Conservation (phyloP, 2,329 filamentous ascomycete species). For the Ambrosiella cleistominuta region DNA sequence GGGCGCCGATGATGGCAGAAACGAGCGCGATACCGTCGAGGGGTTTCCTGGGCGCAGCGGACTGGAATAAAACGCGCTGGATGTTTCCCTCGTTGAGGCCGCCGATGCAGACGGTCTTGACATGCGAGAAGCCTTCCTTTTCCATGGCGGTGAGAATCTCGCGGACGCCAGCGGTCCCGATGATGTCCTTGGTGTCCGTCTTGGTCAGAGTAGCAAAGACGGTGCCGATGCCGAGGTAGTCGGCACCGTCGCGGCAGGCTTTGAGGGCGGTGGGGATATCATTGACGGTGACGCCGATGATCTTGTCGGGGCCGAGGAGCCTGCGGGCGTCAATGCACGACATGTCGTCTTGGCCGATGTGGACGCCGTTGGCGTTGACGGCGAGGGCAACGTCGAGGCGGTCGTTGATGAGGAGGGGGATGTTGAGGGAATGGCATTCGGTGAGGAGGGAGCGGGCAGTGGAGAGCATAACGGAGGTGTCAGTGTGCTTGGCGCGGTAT, state of each 20-base stretch:
- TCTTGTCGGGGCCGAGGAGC: constrained; percentile 57
- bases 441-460: constrained; percentile 54
- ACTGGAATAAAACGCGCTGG: constrained; percentile 57
- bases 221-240: constrained; percentile 83
- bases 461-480: constrained; percentile 53
- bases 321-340: constrained; percentile 50
- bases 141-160: constrained; percentile 42
- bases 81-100: constrained; percentile 67
- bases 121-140: constrained; percentile 24
- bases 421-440: constrained; percentile 46
- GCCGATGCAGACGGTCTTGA: constrained; percentile 68
- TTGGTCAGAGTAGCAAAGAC: constrained; percentile 79
- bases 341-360: constrained; percentile 91
- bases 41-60: constrained; percentile 32
- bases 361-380: constrained; percentile 75
- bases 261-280: constrained; percentile 52
- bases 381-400: constrained; percentile 76
- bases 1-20: constrained; percentile 65
- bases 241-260: constrained; percentile 60
- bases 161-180: constrained; percentile 39
- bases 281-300: constrained; percentile 79
- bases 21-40: constrained; percentile 78
- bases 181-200: constrained; percentile 60
- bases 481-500: constrained; percentile 72
- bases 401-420: constrained; percentile 86